Evolutionary conservation across 192 early-diverging fungal species (phyloP).

Genomic region (Rhizophagus clarus): DNA sequence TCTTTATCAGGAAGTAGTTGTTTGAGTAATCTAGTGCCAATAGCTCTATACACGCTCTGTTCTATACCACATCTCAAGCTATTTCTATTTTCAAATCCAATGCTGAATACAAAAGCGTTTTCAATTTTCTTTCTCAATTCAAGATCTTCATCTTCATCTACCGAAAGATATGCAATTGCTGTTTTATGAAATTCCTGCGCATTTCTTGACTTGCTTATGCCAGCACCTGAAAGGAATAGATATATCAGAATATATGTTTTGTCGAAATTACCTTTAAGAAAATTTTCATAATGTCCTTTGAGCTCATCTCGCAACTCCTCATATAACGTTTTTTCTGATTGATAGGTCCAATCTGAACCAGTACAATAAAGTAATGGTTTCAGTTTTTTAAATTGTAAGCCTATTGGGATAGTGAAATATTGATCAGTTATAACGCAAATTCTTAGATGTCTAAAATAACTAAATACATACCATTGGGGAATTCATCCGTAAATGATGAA

Average conservation of each 20-base stretch:
- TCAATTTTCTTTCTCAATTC: constrained; percentile 13
- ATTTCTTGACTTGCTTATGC: constrained; percentile 34
- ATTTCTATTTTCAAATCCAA: constrained; percentile 29
- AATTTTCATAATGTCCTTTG: constrained; percentile 11
- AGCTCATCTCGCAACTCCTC: constrained; percentile 1
- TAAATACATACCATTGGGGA: no score
- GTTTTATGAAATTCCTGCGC: constrained; percentile 35
- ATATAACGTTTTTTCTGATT: background rate
- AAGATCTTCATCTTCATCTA: constrained; percentile 17
- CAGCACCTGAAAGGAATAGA: constrained; percentile 33
- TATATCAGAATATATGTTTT: constrained; percentile 29
- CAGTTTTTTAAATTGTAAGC: constrained; percentile 27
- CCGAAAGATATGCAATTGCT: constrained; percentile 22
- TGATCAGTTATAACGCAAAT: no score
- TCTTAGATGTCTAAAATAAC: no score
- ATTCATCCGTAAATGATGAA: no score
- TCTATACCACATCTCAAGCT: constrained; percentile 9
- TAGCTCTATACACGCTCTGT: constrained; percentile 7
- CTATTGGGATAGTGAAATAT: background rate
- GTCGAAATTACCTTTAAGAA: background rate
- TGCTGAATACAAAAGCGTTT: no score
- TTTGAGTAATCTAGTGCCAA: constrained; percentile 37
- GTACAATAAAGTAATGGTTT: constrained; percentile 8
- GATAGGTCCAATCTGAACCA: constrained; percentile 27
- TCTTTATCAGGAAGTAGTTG: constrained; percentile 34